Percentiles rank a stretch among this genome's conserved stretches.
These are phyloP conservation scores for Abrus pulchellus DNA, from an alignment of 306 rosid genomes.

Conservation along the genomic window DNA sequence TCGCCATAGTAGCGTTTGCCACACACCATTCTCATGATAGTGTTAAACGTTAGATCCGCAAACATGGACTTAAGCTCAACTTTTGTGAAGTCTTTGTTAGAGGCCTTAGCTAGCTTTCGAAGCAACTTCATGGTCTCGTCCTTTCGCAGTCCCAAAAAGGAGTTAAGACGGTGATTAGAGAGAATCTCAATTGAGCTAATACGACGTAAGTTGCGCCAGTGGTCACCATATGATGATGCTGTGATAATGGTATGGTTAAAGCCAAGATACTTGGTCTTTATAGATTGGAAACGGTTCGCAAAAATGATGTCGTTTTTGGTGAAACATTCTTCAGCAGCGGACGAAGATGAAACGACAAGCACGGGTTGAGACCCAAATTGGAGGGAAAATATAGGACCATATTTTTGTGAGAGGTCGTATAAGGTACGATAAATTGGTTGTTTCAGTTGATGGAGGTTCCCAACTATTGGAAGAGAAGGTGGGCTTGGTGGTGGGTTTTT, in stretches of 20 bases:
- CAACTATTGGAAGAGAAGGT: constrained; percentile 65
- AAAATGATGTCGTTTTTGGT: constrained; percentile 69
- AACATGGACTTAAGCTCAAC: constrained; percentile 57
- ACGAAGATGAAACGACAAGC: constrained; percentile 61
- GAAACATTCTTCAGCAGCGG: constrained; percentile 71
- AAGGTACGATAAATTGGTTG: constrained; percentile 53
- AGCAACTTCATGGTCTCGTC: constrained; percentile 60
- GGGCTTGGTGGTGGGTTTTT: constrained; percentile 67
- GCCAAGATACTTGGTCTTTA: constrained; percentile 52
- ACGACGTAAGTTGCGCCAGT: constrained; percentile 89
- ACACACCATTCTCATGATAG: constrained; percentile 69
- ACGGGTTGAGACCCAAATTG: constrained; percentile 45
- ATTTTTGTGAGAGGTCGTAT: constrained; percentile 49
- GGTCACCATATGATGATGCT: constrained; percentile 65
- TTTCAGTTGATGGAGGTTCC: constrained; percentile 66
- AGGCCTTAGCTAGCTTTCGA: constrained; percentile 37
- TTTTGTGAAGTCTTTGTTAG: constrained; percentile 26
- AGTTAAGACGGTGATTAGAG: constrained; percentile 61
- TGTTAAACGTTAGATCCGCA: constrained; percentile 66
- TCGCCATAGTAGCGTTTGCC: constrained; percentile 74
- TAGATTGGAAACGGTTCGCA: constrained; percentile 58
- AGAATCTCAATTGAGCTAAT: constrained; percentile 66
- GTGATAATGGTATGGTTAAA: constrained; percentile 56
- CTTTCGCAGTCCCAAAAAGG: constrained; percentile 50
- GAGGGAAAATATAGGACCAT: constrained; percentile 57